Evolutionary conservation across 1,139 yeast species (phyloP).

Genomic region (Schizosaccharomyces versatilis): DNA sequence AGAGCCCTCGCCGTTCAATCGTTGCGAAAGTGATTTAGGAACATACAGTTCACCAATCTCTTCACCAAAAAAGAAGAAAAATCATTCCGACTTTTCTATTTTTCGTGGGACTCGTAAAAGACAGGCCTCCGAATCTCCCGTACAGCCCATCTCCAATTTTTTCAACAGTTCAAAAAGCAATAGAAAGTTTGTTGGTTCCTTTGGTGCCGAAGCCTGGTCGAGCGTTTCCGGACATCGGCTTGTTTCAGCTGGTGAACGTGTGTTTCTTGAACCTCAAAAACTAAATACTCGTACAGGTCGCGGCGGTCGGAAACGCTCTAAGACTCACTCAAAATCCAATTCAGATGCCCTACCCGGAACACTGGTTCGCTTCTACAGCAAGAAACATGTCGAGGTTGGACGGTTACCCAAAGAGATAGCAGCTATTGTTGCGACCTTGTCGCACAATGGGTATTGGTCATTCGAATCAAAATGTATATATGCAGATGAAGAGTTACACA

Average conservation of each 20-base stretch:
- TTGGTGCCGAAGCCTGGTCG: constrained; percentile 62
- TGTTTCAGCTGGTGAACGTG: constrained; percentile 28
- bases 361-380: constrained; percentile 19
- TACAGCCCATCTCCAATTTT: not conserved
- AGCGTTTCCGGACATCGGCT: constrained; percentile 47
- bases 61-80: too few relatives aligned
- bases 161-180: not conserved
- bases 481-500: constrained; percentile 34
- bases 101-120: too few relatives aligned
- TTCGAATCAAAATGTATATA: constrained; percentile 42
- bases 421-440: constrained; percentile 39
- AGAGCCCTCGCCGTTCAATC: too few relatives aligned
- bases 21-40: too few relatives aligned
- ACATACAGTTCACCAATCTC: too few relatives aligned
- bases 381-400: constrained; percentile 41
- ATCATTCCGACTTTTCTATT: too few relatives aligned
- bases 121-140: too few relatives aligned
- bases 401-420: constrained; percentile 57
- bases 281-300: not conserved
- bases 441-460: constrained; percentile 33
- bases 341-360: constrained; percentile 15
- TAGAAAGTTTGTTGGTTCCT: constrained; percentile 35
- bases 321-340: not conserved
- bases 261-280: constrained; percentile 13
- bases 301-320: not conserved